A percentile compares a stretch with the other conserved stretches of the same genome.
phyloP scores from a whole-genome alignment of 805 yeast species.

The Candida wancherniae region DNA sequence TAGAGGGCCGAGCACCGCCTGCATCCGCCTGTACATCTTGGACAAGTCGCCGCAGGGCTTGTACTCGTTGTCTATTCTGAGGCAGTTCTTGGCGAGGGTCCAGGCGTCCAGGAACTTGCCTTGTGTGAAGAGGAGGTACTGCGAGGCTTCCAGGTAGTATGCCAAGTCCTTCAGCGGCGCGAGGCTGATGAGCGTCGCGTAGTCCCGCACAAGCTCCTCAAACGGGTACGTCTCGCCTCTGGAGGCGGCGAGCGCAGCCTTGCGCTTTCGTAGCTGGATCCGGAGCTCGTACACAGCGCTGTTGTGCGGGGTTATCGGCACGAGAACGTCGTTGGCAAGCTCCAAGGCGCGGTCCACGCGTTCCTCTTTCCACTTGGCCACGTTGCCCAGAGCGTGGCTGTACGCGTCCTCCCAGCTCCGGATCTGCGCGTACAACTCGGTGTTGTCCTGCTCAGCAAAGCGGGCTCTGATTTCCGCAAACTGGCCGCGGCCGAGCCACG shows the following conservation, averaged over 20 bases:
- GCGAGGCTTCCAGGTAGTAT: slow-evolving; percentile 23
- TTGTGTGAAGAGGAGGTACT: slow-evolving; percentile 43
- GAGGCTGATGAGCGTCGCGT: slow-evolving; percentile 23
- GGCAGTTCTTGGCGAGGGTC: slow-evolving; percentile 56
- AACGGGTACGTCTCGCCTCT: slow-evolving; percentile 1
- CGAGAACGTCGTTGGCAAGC: slow-evolving; percentile 4
- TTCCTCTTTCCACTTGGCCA: too few species aligned
- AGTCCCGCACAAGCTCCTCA: slow-evolving; percentile 16
- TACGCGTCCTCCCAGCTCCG: slow-evolving; percentile 16
- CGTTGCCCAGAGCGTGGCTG: too few species aligned
- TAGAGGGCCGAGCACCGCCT: slow-evolving; percentile 32
- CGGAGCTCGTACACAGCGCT: slow-evolving; percentile 31
- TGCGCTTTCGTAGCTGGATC: slow-evolving; percentile 19
- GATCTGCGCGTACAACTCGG: slow-evolving; percentile 14
- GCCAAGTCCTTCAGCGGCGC: slow-evolving; percentile 24
- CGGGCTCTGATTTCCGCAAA: slow-evolving; percentile 27
- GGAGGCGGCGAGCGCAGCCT: slow-evolving; percentile 1
- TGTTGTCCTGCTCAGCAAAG: slow-evolving; percentile 10
- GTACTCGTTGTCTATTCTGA: slow-evolving; percentile 73
- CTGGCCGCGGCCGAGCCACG: slow-evolving; percentile 51
- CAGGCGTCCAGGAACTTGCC: slow-evolving; percentile 50
- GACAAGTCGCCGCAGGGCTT: slow-evolving; percentile 52
- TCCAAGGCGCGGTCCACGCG: slow-evolving; percentile 9
- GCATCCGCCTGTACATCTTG: slow-evolving; percentile 47
- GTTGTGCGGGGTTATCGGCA: slow-evolving; percentile 41